Conservation (phyloP, 2,329 filamentous ascomycete genomes). For the Fusarium poae region DNA sequence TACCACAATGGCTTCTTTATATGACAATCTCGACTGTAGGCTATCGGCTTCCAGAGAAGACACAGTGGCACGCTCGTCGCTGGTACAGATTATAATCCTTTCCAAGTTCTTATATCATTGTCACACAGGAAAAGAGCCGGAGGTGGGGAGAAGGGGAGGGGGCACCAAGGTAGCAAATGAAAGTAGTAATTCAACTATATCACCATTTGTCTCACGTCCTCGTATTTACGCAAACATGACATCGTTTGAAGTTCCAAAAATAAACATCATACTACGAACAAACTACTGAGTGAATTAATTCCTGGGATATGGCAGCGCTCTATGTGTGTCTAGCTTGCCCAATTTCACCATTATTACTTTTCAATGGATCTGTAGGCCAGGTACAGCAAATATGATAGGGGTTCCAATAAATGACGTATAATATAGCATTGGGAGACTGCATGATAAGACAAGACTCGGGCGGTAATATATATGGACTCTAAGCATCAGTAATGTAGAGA, state of each 20-base stretch:
- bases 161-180: no score
- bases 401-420: neutral
- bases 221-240: neutral
- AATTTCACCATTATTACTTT: neutral
- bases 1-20: slow-evolving; percentile 1
- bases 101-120: neutral
- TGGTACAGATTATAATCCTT: neutral
- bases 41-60: slow-evolving; percentile 3
- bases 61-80: neutral
- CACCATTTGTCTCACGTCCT: neutral
- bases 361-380: neutral
- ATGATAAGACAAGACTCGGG: neutral
- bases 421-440: neutral
- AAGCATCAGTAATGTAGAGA: neutral
- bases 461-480: neutral
- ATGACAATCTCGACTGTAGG: neutral
- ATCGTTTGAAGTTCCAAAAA: neutral
- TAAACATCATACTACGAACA: neutral
- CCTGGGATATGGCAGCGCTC: neutral
- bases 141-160: neutral
- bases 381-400: no score
- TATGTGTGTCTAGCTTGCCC: neutral
- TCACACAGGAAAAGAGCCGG: neutral
- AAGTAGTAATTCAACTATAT: no score
- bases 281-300: neutral